Percentiles rank a stretch among this genome's conserved stretches.
phyloP scores from a whole-genome alignment of 2,329 filamentous ascomycete genomes.

The Coniochaeta hoffmannii region DNA sequence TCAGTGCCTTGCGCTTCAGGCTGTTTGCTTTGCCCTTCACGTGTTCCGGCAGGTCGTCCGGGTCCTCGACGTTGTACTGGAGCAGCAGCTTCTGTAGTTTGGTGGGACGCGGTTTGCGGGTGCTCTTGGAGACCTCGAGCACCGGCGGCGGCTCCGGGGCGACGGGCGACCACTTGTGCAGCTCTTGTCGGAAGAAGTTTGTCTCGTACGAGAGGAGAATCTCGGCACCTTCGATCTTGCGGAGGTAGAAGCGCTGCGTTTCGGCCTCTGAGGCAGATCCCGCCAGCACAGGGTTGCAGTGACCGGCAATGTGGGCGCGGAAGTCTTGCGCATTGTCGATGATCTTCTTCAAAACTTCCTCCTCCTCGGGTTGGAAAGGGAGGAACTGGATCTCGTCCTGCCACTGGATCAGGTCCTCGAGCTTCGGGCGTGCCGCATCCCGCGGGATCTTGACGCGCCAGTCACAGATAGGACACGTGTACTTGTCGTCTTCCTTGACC shows the following conservation, averaged over 20 bases:
- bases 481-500: constrained; percentile 97
- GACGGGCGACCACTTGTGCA: constrained; percentile 91
- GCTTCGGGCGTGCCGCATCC: constrained; percentile 88
- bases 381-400: constrained; percentile 72
- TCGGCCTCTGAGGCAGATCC: constrained; percentile 74
- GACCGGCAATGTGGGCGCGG: constrained; percentile 70
- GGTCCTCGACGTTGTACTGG: constrained; percentile 80
- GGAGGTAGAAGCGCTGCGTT: constrained; percentile 87
- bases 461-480: constrained; percentile 96
- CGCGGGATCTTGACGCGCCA: constrained; percentile 95
- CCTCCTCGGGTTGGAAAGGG: constrained; percentile 94
- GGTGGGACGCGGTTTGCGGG: constrained; percentile 88
- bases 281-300: constrained; percentile 73
- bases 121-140: constrained; percentile 80
- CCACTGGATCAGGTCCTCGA: constrained; percentile 82
- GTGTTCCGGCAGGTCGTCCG: constrained; percentile 80
- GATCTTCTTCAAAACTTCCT: constrained; percentile 77
- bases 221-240: constrained; percentile 95
- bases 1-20: constrained; percentile 63
- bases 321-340: constrained; percentile 80
- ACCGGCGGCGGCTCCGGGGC: constrained; percentile 80
- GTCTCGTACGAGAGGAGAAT: constrained; percentile 87
- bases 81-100: constrained; percentile 94
- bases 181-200: constrained; percentile 94
- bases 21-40: constrained; percentile 72